Base-by-base conservation (phyloP, 768 basidiomycete species). In the Termitomyces sp. region DNA sequence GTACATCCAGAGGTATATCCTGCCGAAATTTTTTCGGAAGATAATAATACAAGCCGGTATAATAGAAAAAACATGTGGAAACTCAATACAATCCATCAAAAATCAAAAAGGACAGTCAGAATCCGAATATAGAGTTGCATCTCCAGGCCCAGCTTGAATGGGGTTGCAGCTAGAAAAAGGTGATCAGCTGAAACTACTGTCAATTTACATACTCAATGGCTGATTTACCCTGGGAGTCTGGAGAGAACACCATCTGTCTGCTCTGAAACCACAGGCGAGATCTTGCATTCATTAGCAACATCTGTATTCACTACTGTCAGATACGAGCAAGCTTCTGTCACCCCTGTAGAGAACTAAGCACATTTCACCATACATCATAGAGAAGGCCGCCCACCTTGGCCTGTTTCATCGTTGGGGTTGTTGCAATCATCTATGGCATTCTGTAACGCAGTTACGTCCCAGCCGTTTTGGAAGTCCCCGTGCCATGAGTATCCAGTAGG, bases 401-500 rank as follows among this genome's bases (percentile, higher is more conserved):
- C 69, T 1, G 74, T 75, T 22, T 69, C 64, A 58, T 76, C 70
- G 29, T 70, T 71, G 5, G 72, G 70, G 50, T 76, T 73, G 61
- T 77, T 70, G 64, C 77, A 78, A 22, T 70, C 56, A 66, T 80
- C 75, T 47, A 83, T 74, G 20, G 80, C 80, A 42, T 71, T 72
- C 60, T 75, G 75, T 7, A 83, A 72, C 8, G 76, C 69, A 12
- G 67, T 74, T 16, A 67, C 68, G 52, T 80, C 76, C 82, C 82
- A 84, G 2, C 82, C 79, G 53, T 78, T 78, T 62, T 73, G 74
- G 67, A 77, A 79, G 64, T 79, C 78, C 0, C 69, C 76, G 59
- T 77, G 76, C 67, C 75, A 74, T 9, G 77, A 79, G 64, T 74
- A 79, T 16, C 80, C 80, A 16, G 80, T 82, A 0, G 80, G 73